A percentile compares a stretch with the other conserved stretches of the same genome.
These are phyloP conservation scores for Cladophialophora exuberans DNA, from an alignment of 2,329 filamentous ascomycete genomes.

Conservation along the genomic window DNA sequence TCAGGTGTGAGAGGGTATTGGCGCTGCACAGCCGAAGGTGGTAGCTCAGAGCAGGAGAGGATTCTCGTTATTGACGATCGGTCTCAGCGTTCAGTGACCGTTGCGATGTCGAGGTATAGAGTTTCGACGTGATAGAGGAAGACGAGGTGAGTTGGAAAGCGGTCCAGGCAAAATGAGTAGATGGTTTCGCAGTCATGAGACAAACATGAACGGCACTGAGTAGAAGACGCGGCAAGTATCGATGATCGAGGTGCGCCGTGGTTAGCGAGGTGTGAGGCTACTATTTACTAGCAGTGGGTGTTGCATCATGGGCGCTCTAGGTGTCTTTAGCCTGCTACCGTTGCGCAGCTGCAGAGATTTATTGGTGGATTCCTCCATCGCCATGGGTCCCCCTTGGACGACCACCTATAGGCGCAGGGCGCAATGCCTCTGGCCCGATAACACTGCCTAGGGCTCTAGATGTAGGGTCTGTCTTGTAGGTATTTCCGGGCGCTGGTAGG, in stretches of 20 bases:
- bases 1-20: constrained; percentile 4
- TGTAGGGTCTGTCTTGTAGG: background rate
- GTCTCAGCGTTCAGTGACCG: background rate
- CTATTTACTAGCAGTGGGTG: background rate
- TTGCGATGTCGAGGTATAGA: background rate
- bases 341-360: constrained; percentile 3
- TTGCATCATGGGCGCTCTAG: constrained; percentile 13
- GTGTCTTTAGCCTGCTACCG: background rate
- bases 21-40: background rate
- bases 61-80: background rate
- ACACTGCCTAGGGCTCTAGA: background rate
- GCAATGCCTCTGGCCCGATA: background rate
- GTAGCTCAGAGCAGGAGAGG: too few species aligned
- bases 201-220: background rate
- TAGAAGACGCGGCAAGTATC: constrained; percentile 1
- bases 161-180: background rate
- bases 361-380: constrained; percentile 5
- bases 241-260: background rate
- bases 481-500: constrained; percentile 1
- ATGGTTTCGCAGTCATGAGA: background rate
- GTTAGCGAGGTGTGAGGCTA: too few species aligned
- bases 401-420: constrained; percentile 4
- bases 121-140: too few species aligned
- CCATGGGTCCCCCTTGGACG: too few species aligned
- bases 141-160: too few species aligned